Base-by-base conservation (phyloP, 805 yeast genomes). In the Schwanniomyces vanrijiae region DNA sequence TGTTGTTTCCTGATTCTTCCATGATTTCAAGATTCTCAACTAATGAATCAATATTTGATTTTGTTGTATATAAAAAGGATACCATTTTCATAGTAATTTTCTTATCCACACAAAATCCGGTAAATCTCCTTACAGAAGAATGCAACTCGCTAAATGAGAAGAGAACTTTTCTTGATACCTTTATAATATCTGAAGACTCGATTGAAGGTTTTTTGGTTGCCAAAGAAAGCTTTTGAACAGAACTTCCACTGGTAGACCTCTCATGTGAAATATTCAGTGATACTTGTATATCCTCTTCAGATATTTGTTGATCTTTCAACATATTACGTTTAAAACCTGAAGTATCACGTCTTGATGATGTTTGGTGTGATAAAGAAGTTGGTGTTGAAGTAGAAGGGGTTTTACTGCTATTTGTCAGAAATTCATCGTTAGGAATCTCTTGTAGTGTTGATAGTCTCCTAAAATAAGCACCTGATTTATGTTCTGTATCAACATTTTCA, bases 111-210 rank as follows among this genome's bases (percentile, higher is more conserved):
- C 86, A 82, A 50, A 81, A 82, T 0, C 83, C 77, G 6, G 83
- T 75, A 46, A 83, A 73, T 46, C 82, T 71, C 52, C 83, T 68
- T 8, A 84, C 68, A 4, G 81, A 78, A 29, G 82, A 76, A 51
- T 83, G 88, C 34, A 85, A 73, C 58, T 85, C 89, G 38, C 84
- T 80, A 46, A 83, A 77, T 2, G 87, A 72, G 58, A 82, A 83
- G 9, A 83, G 59, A 10, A 86, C 61, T 53, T 84, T 86, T 47
- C 88, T 69, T n/a, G 85, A 77, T 1, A 73, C 78, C 50, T 71
- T 79, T 14, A 75, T 63, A 2, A 69, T 54, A 2, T 64, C 50
- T 4, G 55, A 35, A 2, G 60, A 22, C 19, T 57, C 56, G 41
- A 16, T 16, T 18, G n/a, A 24, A 2, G 40, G 16, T 48, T 49